Evolutionary conservation across 208 protist species (phyloP).

Genomic region (Vickermania ingenoplastis): DNA sequence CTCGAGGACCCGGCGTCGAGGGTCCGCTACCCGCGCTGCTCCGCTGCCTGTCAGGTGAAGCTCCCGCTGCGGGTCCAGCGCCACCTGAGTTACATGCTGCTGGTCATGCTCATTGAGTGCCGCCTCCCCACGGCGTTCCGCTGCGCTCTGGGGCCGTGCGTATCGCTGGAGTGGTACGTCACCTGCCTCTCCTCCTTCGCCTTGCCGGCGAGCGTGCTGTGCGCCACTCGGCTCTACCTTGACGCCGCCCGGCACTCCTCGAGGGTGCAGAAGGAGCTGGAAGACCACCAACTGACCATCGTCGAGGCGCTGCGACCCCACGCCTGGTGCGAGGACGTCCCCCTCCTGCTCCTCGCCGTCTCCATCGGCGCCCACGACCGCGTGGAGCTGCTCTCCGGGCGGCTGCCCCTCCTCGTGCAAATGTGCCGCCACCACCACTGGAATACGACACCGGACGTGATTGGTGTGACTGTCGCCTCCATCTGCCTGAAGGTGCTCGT

Average conservation of each 20-base stretch:
- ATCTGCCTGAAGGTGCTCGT: conserved; percentile 60
- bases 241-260: conserved; percentile 43
- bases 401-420: conserved; percentile 45
- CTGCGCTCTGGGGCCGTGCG: conserved; percentile 26
- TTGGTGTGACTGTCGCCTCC: conserved; percentile 40
- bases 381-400: conserved; percentile 49
- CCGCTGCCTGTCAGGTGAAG: conserved; percentile 17
- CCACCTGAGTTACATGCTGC: conserved; percentile 34
- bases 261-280: conserved; percentile 34
- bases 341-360: conserved; percentile 52
- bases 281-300: conserved; percentile 38
- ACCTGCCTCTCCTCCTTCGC: conserved; percentile 54
- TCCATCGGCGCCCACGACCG: conserved; percentile 35
- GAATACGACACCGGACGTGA: conserved; percentile 18
- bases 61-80: conserved; percentile 36
- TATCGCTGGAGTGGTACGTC: conserved; percentile 64
- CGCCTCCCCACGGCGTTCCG: conserved; percentile 18
- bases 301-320: conserved; percentile 50
- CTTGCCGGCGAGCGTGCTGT: conserved; percentile 53
- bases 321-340: conserved; percentile 52
- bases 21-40: conserved; percentile 18
- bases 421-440: conserved; percentile 34
- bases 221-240: conserved; percentile 63
- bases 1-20: neutral
- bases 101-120: conserved; percentile 53